A percentile compares a stretch with the other conserved stretches of the same genome.
These are phyloP conservation scores for Austroboletus eburneus DNA, from an alignment of 768 basidiomycete species.

Conservation along the genomic window DNA sequence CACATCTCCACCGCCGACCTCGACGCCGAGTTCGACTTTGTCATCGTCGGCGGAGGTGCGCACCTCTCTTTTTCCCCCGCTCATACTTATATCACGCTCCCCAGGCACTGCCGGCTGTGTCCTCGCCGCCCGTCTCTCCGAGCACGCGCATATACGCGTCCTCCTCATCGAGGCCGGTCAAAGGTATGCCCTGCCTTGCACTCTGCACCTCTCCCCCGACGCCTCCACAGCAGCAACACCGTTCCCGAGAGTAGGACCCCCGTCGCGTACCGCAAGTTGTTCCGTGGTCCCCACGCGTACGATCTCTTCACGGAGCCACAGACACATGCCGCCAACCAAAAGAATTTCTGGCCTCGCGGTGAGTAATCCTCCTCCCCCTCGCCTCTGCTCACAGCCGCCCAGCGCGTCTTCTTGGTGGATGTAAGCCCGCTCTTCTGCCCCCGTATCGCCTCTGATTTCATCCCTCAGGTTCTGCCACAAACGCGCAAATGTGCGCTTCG, in stretches of 20 bases:
- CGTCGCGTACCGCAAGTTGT: conserved; percentile 39
- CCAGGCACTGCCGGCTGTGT: conserved; percentile 44
- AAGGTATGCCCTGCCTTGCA: conserved; percentile 41
- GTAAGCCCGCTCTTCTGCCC: conserved; percentile 37
- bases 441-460: not conserved
- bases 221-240: conserved; percentile 38
- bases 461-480: conserved; percentile 53
- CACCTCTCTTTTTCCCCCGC: accelerated
- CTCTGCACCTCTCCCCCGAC: not conserved
- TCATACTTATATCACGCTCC: not conserved
- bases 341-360: conserved; percentile 67
- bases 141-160: conserved; percentile 32
- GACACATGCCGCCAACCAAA: conserved; percentile 40
- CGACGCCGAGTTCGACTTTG: conserved; percentile 48
- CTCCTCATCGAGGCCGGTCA: conserved; percentile 35
- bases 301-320: conserved; percentile 57
- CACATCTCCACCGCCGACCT: too few relatives aligned
- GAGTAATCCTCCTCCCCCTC: not conserved
- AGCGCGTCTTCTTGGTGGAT: conserved; percentile 73
- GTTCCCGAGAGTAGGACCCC: conserved; percentile 42
- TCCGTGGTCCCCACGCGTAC: conserved; percentile 47
- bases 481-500: conserved; percentile 45
- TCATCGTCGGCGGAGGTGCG: conserved; percentile 54
- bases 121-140: conserved; percentile 41
- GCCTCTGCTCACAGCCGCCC: conserved; percentile 1